A percentile compares a stretch with the other conserved stretches of the same genome.
Conservation (phyloP, 495 filamentous ascomycete species). For the Lophiostoma macrostomum region DNA sequence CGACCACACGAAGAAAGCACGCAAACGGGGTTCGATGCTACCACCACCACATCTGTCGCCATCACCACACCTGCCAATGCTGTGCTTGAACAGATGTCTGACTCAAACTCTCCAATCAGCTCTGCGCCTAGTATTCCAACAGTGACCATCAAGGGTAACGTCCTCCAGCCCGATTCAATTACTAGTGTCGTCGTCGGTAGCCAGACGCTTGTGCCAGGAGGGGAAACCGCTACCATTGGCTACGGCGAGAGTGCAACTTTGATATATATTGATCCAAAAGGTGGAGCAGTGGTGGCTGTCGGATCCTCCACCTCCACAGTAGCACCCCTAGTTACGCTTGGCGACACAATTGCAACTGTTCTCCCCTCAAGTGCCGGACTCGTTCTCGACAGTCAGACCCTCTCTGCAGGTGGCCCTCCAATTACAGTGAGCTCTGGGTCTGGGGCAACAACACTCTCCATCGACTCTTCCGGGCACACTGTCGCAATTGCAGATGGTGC, state of each 20-base stretch:
- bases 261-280: slow-evolving; percentile 16
- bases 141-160: not conserved
- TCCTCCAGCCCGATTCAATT: not conserved
- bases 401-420: slow-evolving; percentile 13
- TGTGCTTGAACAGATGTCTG: not conserved
- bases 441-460: slow-evolving; percentile 4
- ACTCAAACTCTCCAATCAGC: not conserved
- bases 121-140: not conserved
- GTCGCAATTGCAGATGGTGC: not conserved
- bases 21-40: not conserved
- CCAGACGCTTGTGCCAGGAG: slow-evolving; percentile 1
- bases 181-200: slow-evolving; percentile 8
- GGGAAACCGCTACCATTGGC: slow-evolving; percentile 16
- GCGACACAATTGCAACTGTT: not conserved
- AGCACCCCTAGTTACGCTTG: slow-evolving; percentile 1
- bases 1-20: slow-evolving; percentile 1
- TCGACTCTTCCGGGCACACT: slow-evolving; percentile 10
- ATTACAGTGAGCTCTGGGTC: slow-evolving; percentile 12
- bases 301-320: slow-evolving; percentile 5
- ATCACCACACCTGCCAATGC: not conserved
- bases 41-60: not conserved
- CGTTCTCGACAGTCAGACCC: slow-evolving; percentile 4
- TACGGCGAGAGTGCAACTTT: slow-evolving; percentile 2
- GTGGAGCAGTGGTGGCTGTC: slow-evolving; percentile 8
- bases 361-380: not conserved